A percentile compares a stretch with the other conserved stretches of the same genome.
Evolutionary conservation across 2,329 filamentous ascomycete genomes (phyloP).

Genomic region (Aureobasidium uvarum): DNA sequence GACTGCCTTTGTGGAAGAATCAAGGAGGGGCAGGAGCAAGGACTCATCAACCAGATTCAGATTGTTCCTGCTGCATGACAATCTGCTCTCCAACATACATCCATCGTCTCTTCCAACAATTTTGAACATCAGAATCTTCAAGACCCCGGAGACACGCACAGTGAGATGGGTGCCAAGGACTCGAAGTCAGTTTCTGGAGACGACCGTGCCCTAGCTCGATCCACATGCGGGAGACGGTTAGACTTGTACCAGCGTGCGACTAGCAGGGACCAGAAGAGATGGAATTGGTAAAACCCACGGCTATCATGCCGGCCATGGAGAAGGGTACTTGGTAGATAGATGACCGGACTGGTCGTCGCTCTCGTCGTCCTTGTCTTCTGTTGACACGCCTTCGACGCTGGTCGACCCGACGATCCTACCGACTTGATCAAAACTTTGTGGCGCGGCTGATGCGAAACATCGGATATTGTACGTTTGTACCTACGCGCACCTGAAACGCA

Average conservation of each 20-base stretch:
- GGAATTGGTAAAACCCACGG: slow-evolving; percentile 17
- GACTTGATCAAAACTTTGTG: not conserved
- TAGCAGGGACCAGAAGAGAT: not conserved
- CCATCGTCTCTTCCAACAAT: not conserved
- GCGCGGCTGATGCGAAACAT: slow-evolving; percentile 15
- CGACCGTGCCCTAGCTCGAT: not conserved
- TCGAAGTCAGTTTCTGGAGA: not conserved
- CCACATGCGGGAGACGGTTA: slow-evolving; percentile 22
- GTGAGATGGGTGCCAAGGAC: not conserved
- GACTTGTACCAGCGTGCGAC: slow-evolving; percentile 12
- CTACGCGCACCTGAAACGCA: slow-evolving; percentile 14
- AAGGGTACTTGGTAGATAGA: slow-evolving; percentile 4
- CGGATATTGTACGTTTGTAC: slow-evolving; percentile 6
- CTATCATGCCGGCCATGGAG: not conserved
- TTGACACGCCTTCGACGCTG: not conserved
- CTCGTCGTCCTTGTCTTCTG: not conserved
- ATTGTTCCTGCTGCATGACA: not conserved
- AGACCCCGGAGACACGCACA: not conserved
- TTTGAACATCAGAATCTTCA: not conserved
- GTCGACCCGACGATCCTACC: slow-evolving; percentile 13
- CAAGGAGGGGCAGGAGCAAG: not conserved
- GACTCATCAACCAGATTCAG: too few species aligned
- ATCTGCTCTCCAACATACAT: too few species aligned
- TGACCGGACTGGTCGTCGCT: not conserved
- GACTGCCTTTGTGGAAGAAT: not conserved